A percentile compares a stretch with the other conserved stretches of the same genome.
phyloP scores from a whole-genome alignment of 2,329 filamentous ascomycete genomes.

The Colletotrichum sp. region DNA sequence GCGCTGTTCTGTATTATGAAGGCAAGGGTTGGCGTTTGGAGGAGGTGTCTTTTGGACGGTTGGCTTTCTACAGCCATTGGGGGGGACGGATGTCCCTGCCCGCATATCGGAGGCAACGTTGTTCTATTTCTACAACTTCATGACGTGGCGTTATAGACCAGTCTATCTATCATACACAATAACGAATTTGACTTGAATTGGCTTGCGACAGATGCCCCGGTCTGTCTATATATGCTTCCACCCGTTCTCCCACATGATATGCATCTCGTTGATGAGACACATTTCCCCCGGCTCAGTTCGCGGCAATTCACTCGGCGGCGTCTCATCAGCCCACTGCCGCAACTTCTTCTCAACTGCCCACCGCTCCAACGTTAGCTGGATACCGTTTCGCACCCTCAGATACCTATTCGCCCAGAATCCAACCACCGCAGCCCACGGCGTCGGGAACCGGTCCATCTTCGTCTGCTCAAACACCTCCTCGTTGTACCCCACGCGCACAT shows the following conservation, averaged over 20 bases:
- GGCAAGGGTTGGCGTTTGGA: conserved; percentile 1
- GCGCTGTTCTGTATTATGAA: neutral
- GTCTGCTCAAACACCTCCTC: conserved; percentile 38
- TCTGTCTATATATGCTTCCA: neutral
- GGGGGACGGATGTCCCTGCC: neutral
- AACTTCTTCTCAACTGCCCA: conserved; percentile 44
- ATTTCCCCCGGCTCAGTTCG: conserved; percentile 48
- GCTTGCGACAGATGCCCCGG: neutral
- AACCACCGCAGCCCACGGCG: conserved; percentile 27
- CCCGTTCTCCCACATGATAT: conserved; percentile 58
- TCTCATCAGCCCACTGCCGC: conserved; percentile 27
- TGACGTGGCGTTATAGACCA: conserved; percentile 26
- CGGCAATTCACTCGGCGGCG: conserved; percentile 30
- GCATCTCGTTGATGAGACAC: conserved; percentile 65
- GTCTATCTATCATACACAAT: neutral
- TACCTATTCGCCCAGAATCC: conserved; percentile 42
- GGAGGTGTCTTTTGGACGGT: neutral
- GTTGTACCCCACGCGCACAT: conserved; percentile 58
- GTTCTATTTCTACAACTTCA: neutral
- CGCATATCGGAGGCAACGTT: neutral
- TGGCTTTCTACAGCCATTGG: neutral
- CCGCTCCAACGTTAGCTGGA: conserved; percentile 42
- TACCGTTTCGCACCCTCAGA: neutral
- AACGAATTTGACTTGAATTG: neutral
- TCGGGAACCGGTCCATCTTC: neutral